phyloP scores from a whole-genome alignment of 2,329 filamentous ascomycete genomes.

The Aspergillus niger region DNA sequence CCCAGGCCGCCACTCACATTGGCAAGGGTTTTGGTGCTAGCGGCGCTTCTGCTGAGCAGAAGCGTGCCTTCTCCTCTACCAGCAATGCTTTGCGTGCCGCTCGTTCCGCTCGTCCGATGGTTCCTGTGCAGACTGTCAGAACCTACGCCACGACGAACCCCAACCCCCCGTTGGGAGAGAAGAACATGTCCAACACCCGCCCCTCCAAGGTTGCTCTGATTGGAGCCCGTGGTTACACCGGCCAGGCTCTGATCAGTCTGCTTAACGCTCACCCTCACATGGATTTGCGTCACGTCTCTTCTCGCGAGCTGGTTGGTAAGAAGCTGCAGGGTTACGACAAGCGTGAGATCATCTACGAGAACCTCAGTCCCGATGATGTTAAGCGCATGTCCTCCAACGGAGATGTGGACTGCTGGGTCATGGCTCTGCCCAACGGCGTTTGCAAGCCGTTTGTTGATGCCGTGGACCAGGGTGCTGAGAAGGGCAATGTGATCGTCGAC shows the following conservation, averaged over 20 bases:
- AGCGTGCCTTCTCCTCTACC: constrained; percentile 67
- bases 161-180: constrained; percentile 84
- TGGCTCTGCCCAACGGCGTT: constrained; percentile 93
- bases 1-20: constrained; percentile 66
- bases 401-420: constrained; percentile 93
- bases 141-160: constrained; percentile 63
- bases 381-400: constrained; percentile 79
- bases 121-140: constrained; percentile 37
- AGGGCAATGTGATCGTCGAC: constrained; percentile 80
- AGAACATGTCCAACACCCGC: constrained; percentile 79
- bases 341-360: constrained; percentile 89
- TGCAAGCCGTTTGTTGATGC: constrained; percentile 94
- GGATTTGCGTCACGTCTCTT: constrained; percentile 89
- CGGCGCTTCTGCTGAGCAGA: constrained; percentile 58
- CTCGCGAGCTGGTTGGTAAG: constrained; percentile 85
- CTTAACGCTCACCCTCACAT: constrained; percentile 86
- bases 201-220: constrained; percentile 83
- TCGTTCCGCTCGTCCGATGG: constrained; percentile 33
- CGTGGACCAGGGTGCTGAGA: constrained; percentile 68
- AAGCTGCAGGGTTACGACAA: constrained; percentile 88
- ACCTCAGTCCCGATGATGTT: constrained; percentile 82
- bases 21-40: constrained; percentile 49
- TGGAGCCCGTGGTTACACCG: constrained; percentile 90
- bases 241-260: constrained; percentile 83
- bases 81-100: constrained; percentile 43